A percentile compares a stretch with the other conserved stretches of the same genome.
These are phyloP conservation scores for Cocos nucifera DNA, from an alignment of 176 grass and related monocot species.

Conservation along the genomic window DNA sequence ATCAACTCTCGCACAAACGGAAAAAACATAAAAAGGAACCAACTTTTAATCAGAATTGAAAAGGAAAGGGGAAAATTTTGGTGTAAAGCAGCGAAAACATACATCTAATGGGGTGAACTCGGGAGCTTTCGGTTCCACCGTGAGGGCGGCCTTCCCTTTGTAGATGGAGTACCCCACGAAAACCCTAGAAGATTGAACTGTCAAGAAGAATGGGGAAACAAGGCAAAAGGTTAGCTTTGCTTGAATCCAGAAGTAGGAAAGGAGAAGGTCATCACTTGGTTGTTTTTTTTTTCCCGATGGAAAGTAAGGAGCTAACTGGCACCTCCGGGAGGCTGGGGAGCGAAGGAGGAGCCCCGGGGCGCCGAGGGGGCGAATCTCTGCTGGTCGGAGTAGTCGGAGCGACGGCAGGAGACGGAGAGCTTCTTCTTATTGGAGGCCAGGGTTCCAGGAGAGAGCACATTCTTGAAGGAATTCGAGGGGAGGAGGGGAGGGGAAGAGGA, in stretches of 20 bases:
- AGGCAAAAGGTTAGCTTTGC: neutral
- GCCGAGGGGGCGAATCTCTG: conserved; percentile 2
- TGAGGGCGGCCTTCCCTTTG: conserved; percentile 39
- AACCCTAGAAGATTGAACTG: conserved; percentile 32
- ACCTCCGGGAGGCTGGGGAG: conserved; percentile 5
- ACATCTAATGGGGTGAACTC: conserved; percentile 35
- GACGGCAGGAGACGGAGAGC: conserved; percentile 12
- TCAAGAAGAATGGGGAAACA: neutral
- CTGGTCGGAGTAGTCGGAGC: conserved; percentile 17
- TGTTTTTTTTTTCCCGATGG: too few relatives aligned
- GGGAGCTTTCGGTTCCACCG: conserved; percentile 26
- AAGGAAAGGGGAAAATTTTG: neutral
- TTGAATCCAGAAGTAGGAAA: too few relatives aligned
- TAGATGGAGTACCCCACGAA: conserved; percentile 40
- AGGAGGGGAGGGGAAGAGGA: neutral
- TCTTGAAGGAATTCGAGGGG: neutral
- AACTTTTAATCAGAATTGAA: too few relatives aligned
- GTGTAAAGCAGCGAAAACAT: neutral
- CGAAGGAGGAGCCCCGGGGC: neutral
- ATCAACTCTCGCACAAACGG: too few relatives aligned
- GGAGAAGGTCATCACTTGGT: too few relatives aligned
- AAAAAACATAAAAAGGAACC: neutral
- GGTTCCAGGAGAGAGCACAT: neutral
- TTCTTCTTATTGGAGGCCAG: conserved; percentile 4
- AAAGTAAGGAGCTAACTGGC: neutral